Evolutionary conservation across 305 asterid genomes (phyloP), one percentile per base, ranked within the genome.

Genomic region (Withania somnifera): DNA sequence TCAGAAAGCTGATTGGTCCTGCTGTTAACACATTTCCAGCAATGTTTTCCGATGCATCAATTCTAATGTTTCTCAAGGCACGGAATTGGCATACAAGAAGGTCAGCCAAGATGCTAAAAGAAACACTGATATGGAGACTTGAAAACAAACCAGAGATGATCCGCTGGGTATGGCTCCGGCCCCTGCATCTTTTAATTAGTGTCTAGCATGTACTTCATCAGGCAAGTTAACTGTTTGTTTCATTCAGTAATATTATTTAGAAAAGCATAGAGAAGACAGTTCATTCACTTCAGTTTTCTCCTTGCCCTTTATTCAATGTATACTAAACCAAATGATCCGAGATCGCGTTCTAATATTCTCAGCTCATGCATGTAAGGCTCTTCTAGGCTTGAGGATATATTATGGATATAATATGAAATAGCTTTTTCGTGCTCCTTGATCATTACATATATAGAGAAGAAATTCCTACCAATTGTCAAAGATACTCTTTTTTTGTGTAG

Each of bases 91-190:
- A 86, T 73, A 57, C 90, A 26, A 87, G 82, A 80, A 88, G 83
- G 81, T 90, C 93, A 14, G 81, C 88, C 24, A 90, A 86, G 85
- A 88, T 90, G 91, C 76, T 91, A 52, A 90, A 90, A 87, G 95
- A 90, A 40, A 81, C 91, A 45, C 50, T 90, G 22, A 89, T 87
- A 83, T 91, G 95, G 95, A 89, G 95, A 66, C 81, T 83, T 58
- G 86, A 87, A 68, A 89, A 83, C 88, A 91, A 84, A 68, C 92
- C 93, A 50, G 92, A 90, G 75, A 86, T 84, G 84, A 90, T 91
- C 53, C 84, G 75, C 28, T 91, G 93, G 95, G 95, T 90, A 87
- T 11, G 67, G 17, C n/a, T 32, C 63, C 11, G 6, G 11, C 28
- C 10, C 17, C 30, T 60, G 14, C 3, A 68, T 67, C 40, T 32